Base-by-base conservation (phyloP, 495 filamentous ascomycete genomes). In the Penicilliopsis zonata region DNA sequence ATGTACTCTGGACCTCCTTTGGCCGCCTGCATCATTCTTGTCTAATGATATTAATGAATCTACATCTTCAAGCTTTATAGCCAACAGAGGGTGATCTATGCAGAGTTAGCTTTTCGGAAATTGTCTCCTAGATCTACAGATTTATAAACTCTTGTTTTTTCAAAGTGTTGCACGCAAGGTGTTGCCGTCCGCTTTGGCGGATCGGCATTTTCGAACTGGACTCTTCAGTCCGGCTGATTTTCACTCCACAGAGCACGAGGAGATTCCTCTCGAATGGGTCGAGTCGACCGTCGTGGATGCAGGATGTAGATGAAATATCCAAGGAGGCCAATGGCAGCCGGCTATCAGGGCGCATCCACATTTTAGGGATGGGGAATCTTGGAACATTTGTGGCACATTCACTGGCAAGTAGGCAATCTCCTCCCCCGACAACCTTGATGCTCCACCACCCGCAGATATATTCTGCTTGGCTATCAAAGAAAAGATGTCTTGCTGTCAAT, bases 361-460 rank as follows among this genome's bases (percentile, higher is more conserved):
- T 80, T 29, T 41, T 78, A 1, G 76, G 76, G 5, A 31, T 67
- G 12, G 74, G 74, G 26, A 75, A 65, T 44, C 47, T 74, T 15
- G 75, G 73, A 9, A 62, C 54, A 10, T 74, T 80, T 30, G 58
- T 78, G 30, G 74, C 74, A 8, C 74, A 79, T 41, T 62, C 70
- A 4, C 47, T 80, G 4, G 65, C 65, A 4, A 58, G 63, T 18
- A 55, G 74, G 20, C 56, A 61, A 16, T 62, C 70, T 36, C 72
- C 65, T n/a, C 75, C 74, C 15, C 70, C 73, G 0, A 55, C 77
- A 14, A 74, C 74, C 8, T 49, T 80, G 9, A 46, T 78, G 6
- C 45, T 77, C 37, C 67, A 70, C 36, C 46, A 58, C 24, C 33
- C 41, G 2, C 33, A 43, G 5, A 23, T 61, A 14, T 61, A 56